Evolutionary conservation across 2,329 filamentous ascomycete genomes (phyloP).

Genomic region (Pseudogymnoascus sp.): DNA sequence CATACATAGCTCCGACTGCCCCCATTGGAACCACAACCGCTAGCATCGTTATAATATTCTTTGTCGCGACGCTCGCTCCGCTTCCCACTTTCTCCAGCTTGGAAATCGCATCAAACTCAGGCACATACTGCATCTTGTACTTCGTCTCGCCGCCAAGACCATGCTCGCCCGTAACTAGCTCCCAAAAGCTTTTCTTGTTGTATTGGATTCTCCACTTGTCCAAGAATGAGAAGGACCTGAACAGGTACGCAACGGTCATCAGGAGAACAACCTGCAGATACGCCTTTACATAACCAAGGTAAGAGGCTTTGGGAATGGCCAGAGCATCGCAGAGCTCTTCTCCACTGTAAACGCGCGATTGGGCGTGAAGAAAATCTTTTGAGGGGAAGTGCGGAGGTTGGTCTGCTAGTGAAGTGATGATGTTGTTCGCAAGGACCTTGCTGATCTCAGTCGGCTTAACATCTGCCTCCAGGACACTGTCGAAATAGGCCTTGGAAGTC

Average conservation of each 20-base stretch:
- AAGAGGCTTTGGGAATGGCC: conserved; percentile 21
- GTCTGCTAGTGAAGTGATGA: conserved; percentile 60
- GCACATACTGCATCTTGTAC: conserved; percentile 68
- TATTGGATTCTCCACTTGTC: conserved; percentile 24
- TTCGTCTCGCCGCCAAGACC: conserved; percentile 55
- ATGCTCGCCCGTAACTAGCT: conserved; percentile 5
- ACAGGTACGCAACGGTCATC: conserved; percentile 33
- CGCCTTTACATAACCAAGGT: conserved; percentile 39
- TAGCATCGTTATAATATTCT: background rate
- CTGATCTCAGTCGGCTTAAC: conserved; percentile 57
- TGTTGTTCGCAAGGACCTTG: conserved; percentile 63
- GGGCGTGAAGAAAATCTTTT: conserved; percentile 59
- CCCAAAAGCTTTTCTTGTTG: background rate
- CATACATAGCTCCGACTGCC: background rate
- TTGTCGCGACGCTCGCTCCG: background rate
- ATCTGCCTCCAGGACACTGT: conserved; percentile 59
- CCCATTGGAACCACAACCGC: background rate
- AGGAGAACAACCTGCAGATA: conserved; percentile 61
- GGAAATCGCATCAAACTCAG: conserved; percentile 40
- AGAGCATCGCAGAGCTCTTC: conserved; percentile 52
- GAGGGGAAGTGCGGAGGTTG: conserved; percentile 60
- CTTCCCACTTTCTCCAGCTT: conserved; percentile 18
- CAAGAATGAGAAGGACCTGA: conserved; percentile 34
- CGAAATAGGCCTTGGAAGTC: conserved; percentile 56
- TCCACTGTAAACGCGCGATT: conserved; percentile 64